Evolutionary conservation across 768 basidiomycete genomes (phyloP).

Genomic region (Collybia sordida): DNA sequence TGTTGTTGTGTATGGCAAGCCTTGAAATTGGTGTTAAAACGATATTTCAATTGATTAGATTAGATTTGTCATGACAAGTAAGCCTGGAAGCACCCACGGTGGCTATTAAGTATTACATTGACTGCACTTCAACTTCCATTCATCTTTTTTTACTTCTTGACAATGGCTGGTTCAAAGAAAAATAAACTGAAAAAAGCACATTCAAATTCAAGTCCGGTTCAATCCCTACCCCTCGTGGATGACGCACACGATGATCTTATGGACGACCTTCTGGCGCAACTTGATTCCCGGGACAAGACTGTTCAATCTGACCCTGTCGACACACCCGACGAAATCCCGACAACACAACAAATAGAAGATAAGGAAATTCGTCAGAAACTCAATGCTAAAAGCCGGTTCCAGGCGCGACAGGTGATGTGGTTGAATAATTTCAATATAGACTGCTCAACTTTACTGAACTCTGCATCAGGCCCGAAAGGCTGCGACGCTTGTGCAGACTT

Average conservation of each 20-base stretch:
- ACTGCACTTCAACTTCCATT: too few species aligned
- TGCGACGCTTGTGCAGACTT: constrained; percentile 56
- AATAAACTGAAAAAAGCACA: constrained; percentile 53
- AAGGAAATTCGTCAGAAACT: constrained; percentile 40
- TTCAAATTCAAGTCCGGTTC: constrained; percentile 26
- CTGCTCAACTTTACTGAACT: not conserved
- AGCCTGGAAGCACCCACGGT: not conserved
- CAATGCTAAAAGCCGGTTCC: constrained; percentile 62
- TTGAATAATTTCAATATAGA: not conserved
- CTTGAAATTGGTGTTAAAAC: too few species aligned
- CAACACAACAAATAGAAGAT: constrained; percentile 30
- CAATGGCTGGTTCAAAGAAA: constrained; percentile 55
- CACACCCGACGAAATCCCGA: constrained; percentile 48
- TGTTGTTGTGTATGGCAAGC: too few species aligned
- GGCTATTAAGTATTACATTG: constrained; percentile 12
- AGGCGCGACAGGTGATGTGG: constrained; percentile 62
- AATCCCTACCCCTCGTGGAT: constrained; percentile 20
- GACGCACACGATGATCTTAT: constrained; percentile 59
- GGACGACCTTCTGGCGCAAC: constrained; percentile 74
- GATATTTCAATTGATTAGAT: too few species aligned
- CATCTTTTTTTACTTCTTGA: not conserved
- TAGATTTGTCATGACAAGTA: too few species aligned
- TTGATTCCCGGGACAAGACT: constrained; percentile 60
- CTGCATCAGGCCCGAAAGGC: constrained; percentile 66
- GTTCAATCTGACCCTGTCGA: constrained; percentile 49